A percentile compares a stretch with the other conserved stretches of the same genome.
Conservation (phyloP, 495 filamentous ascomycete genomes). For the Trichoderma orchidacearum region DNA sequence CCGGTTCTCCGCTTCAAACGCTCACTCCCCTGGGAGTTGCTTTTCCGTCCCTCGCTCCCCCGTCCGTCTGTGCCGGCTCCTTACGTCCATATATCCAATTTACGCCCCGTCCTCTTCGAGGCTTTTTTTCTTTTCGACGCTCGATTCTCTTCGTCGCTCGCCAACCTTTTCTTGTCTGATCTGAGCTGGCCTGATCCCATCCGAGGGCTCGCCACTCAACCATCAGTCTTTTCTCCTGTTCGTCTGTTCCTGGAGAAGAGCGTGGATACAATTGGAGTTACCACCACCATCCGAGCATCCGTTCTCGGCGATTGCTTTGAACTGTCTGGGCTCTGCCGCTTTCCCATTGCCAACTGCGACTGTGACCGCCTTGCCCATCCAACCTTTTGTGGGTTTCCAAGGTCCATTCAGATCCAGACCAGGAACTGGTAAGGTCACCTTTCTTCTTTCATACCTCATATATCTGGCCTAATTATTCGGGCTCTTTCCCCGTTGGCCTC, state of each 20-base stretch:
- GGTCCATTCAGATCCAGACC: not conserved
- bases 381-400: not conserved
- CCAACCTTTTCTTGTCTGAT: too few relatives aligned
- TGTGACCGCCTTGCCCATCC: not conserved
- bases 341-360: not conserved
- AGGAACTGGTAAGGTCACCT: not conserved
- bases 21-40: not conserved
- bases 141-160: not conserved
- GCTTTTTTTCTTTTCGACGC: not conserved
- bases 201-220: too few relatives aligned
- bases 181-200: too few relatives aligned
- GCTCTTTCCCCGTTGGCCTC: not conserved
- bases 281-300: not conserved
- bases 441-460: not conserved
- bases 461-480: not conserved
- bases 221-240: too few relatives aligned
- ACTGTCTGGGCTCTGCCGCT: not conserved
- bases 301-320: not conserved
- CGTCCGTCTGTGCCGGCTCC: not conserved
- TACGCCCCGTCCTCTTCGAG: not conserved
- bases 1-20: not conserved
- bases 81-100: constrained; percentile 1
- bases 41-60: not conserved
- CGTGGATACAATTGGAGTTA: too few relatives aligned
- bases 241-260: too few relatives aligned